Conservation (phyloP, 495 filamentous ascomycete species). For the Endocarpon pusillum region DNA sequence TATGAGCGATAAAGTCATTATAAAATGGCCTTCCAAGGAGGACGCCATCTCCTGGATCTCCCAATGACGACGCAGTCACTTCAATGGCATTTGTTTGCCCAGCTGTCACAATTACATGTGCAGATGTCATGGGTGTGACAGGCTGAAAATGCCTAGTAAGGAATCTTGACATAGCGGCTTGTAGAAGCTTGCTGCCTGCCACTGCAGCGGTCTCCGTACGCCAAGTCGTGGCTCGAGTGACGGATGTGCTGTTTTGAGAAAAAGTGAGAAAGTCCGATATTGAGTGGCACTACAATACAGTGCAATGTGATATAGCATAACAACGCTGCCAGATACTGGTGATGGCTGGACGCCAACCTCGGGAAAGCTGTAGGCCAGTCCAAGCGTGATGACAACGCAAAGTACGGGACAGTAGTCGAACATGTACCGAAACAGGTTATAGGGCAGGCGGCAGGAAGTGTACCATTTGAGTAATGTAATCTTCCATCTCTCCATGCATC, state of each 20-base stretch:
- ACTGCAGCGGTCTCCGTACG: slow-evolving; percentile 28
- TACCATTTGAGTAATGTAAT: no score
- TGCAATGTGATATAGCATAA: no score
- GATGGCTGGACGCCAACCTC: no score
- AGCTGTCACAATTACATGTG: slow-evolving; percentile 27
- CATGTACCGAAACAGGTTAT: no score
- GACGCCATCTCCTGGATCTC: slow-evolving; percentile 31
- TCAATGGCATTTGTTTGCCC: slow-evolving; percentile 32
- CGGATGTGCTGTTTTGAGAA: slow-evolving; percentile 18
- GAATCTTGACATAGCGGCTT: slow-evolving; percentile 25
- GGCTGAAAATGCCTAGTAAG: slow-evolving; percentile 29
- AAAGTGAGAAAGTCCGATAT: no score
- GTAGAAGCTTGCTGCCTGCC: slow-evolving; percentile 17
- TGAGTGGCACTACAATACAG: no score
- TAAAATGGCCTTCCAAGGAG: slow-evolving; percentile 34
- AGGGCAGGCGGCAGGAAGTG: no score
- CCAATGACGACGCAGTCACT: slow-evolving; percentile 24
- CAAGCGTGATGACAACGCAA: no score
- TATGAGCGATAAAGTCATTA: slow-evolving; percentile 28
- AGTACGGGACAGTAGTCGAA: no score
- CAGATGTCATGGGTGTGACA: slow-evolving; percentile 15
- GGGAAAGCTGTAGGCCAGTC: no score
- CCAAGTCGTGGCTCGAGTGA: slow-evolving; percentile 20
- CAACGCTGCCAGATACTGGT: no score
- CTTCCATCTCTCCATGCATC: no score